Evolutionary conservation across 1,139 yeast species (phyloP), one percentile per base, ranked within the genome.

Genomic region (Yamadazyma mexicana): DNA sequence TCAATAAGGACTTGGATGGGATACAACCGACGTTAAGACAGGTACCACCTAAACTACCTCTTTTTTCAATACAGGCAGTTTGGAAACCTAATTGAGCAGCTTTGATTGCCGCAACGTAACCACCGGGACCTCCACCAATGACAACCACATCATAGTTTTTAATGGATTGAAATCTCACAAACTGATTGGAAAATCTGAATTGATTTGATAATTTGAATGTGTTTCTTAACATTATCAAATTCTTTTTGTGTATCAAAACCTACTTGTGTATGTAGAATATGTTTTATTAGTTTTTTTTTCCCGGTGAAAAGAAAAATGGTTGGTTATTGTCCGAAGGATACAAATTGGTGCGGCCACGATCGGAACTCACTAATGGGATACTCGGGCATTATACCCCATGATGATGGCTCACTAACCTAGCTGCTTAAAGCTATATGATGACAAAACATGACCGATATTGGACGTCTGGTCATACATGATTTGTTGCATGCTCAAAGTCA

Each of bases 71-170:
- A 79, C 98, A 92, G 32, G 97, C 98, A 42, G 97, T 88, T 66
- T 89, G 83, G 54, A 77, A 76, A 29, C 98, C 98, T 47, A 89
- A 76, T 73, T 94, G 99, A 38, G 98, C 98, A 43, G 97, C 97
- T 69, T 88, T 91, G 64, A 94, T 94, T 59, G 99, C 98, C 43
- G 98, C 98, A 52, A 94, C 95, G 61, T 87, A 87, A 48, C 99
- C 99, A 66, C 98, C 99, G 51, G 99, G 99, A 44, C 99, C 99
- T 57, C 97, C 98, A 53, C 99, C 99, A 59, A 94, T 86, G 53
- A 94, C 88, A 42, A 91, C 95, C 44, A 91, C 81, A 59, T 92
- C 98, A 62, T 87, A 94, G 22, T 34, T 34, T 31, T 87, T 69
- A 46, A 65, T 49, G 15, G 73, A 66, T 37, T 63, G 66, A 47